phyloP scores from a whole-genome alignment of 2,329 filamentous ascomycete genomes.

The Ustulina deusta region DNA sequence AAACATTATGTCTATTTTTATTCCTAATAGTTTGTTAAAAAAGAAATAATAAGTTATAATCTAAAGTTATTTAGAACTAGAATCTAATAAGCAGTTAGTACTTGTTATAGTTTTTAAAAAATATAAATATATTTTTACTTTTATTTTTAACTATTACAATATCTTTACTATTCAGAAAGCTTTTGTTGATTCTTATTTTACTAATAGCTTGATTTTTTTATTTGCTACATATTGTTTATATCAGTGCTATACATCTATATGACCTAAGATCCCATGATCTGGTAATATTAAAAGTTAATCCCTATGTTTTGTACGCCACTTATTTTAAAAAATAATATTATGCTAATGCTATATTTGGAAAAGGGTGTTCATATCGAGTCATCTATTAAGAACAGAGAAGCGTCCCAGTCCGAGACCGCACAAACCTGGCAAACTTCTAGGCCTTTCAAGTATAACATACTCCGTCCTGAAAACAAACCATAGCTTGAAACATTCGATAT shows the following conservation, averaged over 20 bases:
- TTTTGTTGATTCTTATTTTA: background rate
- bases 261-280: background rate
- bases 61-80: background rate
- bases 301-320: background rate
- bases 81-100: conserved; percentile 15
- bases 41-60: conserved; percentile 10
- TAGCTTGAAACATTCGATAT: no score
- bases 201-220: background rate
- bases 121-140: conserved; percentile 5
- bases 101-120: conserved; percentile 4
- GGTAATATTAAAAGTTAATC: background rate
- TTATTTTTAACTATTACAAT: conserved; percentile 1
- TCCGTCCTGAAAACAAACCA: background rate
- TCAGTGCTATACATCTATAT: conserved; percentile 1
- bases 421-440: background rate
- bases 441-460: background rate
- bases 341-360: background rate
- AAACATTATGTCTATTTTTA: conserved; percentile 1
- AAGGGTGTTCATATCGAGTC: background rate
- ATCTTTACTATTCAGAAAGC: background rate
- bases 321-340: background rate
- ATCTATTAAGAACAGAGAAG: background rate
- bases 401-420: background rate
- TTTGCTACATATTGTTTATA: background rate
- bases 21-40: background rate